These are phyloP conservation scores for Inga laurina DNA, from an alignment of 306 rosid genomes.

Conservation along the genomic window DNA sequence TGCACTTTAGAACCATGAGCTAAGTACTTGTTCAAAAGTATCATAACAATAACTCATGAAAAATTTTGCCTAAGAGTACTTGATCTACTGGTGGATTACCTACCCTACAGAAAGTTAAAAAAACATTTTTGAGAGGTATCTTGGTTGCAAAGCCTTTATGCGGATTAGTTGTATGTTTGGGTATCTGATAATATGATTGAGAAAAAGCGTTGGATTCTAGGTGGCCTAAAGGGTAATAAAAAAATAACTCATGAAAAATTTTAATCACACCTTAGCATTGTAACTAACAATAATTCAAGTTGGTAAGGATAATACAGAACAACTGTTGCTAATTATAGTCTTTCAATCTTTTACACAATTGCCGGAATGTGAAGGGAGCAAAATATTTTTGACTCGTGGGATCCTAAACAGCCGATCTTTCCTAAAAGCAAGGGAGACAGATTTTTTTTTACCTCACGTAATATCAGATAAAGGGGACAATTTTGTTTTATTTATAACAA, in stretches of 20 bases:
- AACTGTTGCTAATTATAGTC: background rate
- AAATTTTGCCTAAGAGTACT: too few relatives aligned
- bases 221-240: too few relatives aligned
- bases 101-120: too few relatives aligned
- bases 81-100: too few relatives aligned
- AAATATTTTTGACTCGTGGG: background rate
- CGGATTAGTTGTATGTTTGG: too few relatives aligned
- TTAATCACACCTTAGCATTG: background rate
- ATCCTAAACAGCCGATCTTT: background rate
- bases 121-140: too few relatives aligned
- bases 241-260: background rate
- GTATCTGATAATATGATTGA: too few relatives aligned
- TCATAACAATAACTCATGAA: too few relatives aligned
- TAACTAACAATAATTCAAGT: background rate
- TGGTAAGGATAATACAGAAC: background rate
- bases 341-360: background rate
- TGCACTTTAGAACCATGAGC: too few relatives aligned
- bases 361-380: background rate
- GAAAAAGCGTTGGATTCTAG: too few relatives aligned
- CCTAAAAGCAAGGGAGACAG: background rate
- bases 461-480: background rate
- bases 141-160: too few relatives aligned
- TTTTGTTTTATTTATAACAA: conserved; percentile 15
- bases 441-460: background rate
- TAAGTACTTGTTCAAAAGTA: too few relatives aligned